phyloP scores from a whole-genome alignment of 257 asterid species.

The Solanum verrucosum region DNA sequence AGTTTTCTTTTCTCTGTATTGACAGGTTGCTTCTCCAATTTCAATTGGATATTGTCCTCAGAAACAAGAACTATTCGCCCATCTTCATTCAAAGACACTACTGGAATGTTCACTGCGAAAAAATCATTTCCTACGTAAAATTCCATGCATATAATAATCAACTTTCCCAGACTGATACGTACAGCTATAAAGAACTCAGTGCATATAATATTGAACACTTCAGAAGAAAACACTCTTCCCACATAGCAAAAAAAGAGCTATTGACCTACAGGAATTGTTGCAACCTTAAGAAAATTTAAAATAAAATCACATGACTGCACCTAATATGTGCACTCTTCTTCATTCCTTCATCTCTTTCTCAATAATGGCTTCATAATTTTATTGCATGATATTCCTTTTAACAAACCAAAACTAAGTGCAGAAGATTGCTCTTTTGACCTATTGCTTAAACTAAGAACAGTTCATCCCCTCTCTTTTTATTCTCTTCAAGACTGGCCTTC shows the following conservation, averaged over 20 bases:
- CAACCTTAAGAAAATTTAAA: background rate
- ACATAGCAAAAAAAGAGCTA: background rate
- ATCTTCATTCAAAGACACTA: conserved; percentile 68
- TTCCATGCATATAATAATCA: background rate
- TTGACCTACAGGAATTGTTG: background rate
- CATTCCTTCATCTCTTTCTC: background rate
- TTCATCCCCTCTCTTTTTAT: background rate
- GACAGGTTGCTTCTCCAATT: conserved; percentile 52
- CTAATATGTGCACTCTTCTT: background rate
- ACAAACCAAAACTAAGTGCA: background rate
- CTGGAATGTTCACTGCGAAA: conserved; percentile 77
- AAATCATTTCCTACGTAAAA: background rate
- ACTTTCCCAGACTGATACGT: background rate
- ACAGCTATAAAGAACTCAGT: background rate
- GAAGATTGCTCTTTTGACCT: background rate
- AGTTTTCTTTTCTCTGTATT: conserved; percentile 75
- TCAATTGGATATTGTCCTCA: conserved; percentile 39
- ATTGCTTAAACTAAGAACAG: background rate
- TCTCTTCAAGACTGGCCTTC: background rate
- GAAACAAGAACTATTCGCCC: conserved; percentile 70
- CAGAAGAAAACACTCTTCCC: background rate
- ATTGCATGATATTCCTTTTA: background rate
- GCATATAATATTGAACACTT: background rate
- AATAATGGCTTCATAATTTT: background rate
- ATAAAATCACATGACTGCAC: background rate